Evolutionary conservation across 2,329 filamentous ascomycete genomes (phyloP), one percentile per base, ranked within the genome.

Genomic region (Verticillium nonalfalfae): DNA sequence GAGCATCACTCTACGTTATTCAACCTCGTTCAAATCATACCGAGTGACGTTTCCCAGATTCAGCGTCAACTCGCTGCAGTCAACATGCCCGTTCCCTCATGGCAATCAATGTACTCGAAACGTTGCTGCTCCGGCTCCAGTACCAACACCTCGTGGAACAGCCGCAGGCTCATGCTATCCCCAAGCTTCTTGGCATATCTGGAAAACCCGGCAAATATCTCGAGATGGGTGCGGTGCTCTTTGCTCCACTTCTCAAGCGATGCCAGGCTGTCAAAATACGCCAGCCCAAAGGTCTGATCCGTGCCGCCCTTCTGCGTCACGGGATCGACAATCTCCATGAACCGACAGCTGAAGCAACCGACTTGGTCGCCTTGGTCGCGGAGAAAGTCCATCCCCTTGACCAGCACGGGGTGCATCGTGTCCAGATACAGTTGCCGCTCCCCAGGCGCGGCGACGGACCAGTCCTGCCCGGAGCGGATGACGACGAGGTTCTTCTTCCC

Each of bases 401-500:
- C 68, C 6, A 81, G 68, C 1, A 78, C 74, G 0, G 78, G 78
- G 59, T 79, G 76, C 75, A 80, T 79, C 4, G 74, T 78, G 33
- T 73, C 70, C 10, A 79, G 69, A 63, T 80, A 81, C 1, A 80
- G 64, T 55, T 73, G 70, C 1, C 76, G 71, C 68, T 81, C 78
- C 34, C 73, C 70, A 1, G 75, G 73, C 4, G 67, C 61, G 1
- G 77, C 78, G 31, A 67, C 70, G 0, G 72, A 74, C 78, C 77
- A 80, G 62, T 80, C 77, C 63, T 80, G 78, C 0, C 77, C 78
- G 0, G 77, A 79, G 33, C 77, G 74, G 40, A 80, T 79, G 15
- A 80, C 69, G 36, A 72, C 70, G 4, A 80, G 69, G 61, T 80
- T 80, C 60, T 70, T 68, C 62, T 69, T 73, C 1, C 77, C 75